These are phyloP conservation scores for Closterium sp. DNA, from an alignment of 139 green algal species.

Conservation along the genomic window DNA sequence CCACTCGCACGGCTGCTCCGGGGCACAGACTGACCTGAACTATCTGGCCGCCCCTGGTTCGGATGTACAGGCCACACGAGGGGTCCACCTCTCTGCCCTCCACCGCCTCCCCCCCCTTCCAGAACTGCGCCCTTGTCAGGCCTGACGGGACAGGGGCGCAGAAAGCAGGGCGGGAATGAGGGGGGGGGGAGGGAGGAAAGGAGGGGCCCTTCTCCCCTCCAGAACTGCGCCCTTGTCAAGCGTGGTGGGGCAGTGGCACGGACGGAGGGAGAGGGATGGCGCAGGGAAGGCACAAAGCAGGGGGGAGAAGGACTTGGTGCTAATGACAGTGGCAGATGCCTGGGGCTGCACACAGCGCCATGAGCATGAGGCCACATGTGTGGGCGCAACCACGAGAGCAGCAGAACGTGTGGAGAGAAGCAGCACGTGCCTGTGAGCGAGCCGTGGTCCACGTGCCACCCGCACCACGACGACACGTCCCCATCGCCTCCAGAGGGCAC, in stretches of 20 bases:
- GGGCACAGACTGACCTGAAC: background rate
- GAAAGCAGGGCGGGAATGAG: background rate
- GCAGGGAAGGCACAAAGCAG: too few species aligned
- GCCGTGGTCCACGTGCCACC: constrained; percentile 52
- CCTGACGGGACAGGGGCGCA: background rate
- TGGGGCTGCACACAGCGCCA: background rate
- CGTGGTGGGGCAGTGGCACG: background rate
- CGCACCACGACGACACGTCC: constrained; percentile 42
- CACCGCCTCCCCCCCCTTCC: constrained; percentile 24
- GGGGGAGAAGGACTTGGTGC: too few species aligned
- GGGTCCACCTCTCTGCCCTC: constrained; percentile 30
- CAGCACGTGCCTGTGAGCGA: constrained; percentile 39
- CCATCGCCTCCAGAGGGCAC: background rate
- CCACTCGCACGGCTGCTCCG: too few species aligned
- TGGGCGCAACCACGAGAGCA: background rate
- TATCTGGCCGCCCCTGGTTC: background rate
- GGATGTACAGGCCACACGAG: constrained; percentile 44
- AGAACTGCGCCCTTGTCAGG: constrained; percentile 33
- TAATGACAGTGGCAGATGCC: too few species aligned
- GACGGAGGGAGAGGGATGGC: too few species aligned
- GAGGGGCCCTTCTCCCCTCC: background rate
- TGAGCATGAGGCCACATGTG: background rate
- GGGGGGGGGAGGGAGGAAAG: background rate
- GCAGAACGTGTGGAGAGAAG: background rate
- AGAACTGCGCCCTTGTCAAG: constrained; percentile 30